Conservation (phyloP, 352 stramenopile genomes). For the Phytophthora vignae region DNA sequence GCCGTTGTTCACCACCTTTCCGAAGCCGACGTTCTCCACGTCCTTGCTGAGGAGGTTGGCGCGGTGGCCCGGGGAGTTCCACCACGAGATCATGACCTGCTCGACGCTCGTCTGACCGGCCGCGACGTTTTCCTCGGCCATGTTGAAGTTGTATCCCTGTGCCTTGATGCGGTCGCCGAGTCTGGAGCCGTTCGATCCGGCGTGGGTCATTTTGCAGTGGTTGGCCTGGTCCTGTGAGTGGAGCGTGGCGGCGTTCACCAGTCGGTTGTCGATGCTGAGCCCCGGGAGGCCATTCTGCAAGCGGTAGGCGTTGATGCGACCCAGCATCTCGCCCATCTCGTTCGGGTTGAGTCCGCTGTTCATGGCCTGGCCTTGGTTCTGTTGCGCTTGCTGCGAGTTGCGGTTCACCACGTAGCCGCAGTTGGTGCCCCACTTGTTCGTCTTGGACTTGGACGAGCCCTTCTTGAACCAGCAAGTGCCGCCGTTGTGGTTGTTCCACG, state of each 20-base stretch:
- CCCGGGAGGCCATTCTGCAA: conserved; percentile 36
- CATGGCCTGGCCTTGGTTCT: conserved; percentile 15
- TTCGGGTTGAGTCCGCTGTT: conserved; percentile 43
- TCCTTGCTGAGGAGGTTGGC: conserved; percentile 50
- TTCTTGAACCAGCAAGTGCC: conserved; percentile 56
- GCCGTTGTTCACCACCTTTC: conserved; percentile 32
- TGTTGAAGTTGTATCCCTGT: conserved; percentile 46
- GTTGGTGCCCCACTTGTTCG: conserved; percentile 35
- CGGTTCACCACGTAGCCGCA: conserved; percentile 49
- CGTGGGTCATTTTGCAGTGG: conserved; percentile 52
- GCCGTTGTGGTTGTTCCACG: conserved; percentile 47
- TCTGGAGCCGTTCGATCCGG: conserved; percentile 42
- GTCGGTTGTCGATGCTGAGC: conserved; percentile 49
- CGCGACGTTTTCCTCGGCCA: conserved; percentile 58
- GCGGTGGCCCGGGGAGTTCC: conserved; percentile 55
- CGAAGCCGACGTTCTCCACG: conserved; percentile 41
- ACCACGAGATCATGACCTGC: conserved; percentile 58
- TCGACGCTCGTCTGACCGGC: conserved; percentile 48
- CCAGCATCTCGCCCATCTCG: conserved; percentile 54
- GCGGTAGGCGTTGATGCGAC: conserved; percentile 56
- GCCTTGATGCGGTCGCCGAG: conserved; percentile 41
- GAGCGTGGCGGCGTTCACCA: conserved; percentile 40
- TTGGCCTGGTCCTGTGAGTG: conserved; percentile 58
- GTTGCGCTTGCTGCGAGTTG: conserved; percentile 20
- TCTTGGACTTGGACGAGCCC: conserved; percentile 25